These are phyloP conservation scores for Gynochthodes officinalis DNA, from an alignment of 257 asterid species.

Conservation along the genomic window DNA sequence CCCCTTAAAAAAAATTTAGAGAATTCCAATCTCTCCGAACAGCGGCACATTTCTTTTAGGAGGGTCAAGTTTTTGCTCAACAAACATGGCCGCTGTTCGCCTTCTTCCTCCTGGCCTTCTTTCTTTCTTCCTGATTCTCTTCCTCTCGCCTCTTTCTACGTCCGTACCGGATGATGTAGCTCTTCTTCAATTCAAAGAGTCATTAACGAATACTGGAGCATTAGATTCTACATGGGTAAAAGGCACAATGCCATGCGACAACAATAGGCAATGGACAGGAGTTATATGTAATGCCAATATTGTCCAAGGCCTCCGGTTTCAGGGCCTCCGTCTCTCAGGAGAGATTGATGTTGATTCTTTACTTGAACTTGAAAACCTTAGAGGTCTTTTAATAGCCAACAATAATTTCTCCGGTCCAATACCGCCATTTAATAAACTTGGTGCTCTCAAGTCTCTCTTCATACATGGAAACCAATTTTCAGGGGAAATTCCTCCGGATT, in stretches of 20 bases:
- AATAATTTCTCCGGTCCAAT: conserved; percentile 55
- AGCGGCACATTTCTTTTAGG: conserved; percentile 40
- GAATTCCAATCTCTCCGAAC: conserved; percentile 41
- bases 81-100: conserved; percentile 46
- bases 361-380: conserved; percentile 35
- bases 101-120: conserved; percentile 19
- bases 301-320: conserved; percentile 43
- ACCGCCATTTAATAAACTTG: conserved; percentile 53
- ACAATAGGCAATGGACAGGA: conserved; percentile 48
- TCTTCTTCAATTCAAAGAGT: conserved; percentile 54
- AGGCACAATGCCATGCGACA: conserved; percentile 59
- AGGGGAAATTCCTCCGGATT: conserved; percentile 53
- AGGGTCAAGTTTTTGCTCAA: conserved; percentile 18
- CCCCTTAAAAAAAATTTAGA: conserved; percentile 19
- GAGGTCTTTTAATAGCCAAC: conserved; percentile 51
- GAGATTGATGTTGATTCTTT: conserved; percentile 39
- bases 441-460: conserved; percentile 48
- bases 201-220: conserved; percentile 38
- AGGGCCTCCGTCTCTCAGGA: conserved; percentile 40
- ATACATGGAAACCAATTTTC: conserved; percentile 44
- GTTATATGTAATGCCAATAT: conserved; percentile 42
- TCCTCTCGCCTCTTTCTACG: conserved; percentile 25
- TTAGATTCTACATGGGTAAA: conserved; percentile 60
- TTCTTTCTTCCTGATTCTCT: conserved; percentile 28
- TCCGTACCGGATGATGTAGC: conserved; percentile 40